Evolutionary conservation across 2,329 filamentous ascomycete genomes (phyloP), one percentile per base, ranked within the genome.

Genomic region (Fusarium temperatum): DNA sequence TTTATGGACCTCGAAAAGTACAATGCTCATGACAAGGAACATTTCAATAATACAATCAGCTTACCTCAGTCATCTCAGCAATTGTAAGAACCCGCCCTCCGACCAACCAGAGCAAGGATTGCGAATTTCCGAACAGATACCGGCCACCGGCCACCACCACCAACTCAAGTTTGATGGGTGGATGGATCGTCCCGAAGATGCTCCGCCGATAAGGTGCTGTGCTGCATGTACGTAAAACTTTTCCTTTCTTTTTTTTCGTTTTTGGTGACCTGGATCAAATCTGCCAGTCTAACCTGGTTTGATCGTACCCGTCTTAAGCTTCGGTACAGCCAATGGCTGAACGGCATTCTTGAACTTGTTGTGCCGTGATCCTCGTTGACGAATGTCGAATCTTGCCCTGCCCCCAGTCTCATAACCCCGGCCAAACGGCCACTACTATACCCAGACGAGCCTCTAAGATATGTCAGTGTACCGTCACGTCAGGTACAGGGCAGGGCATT

Each of bases 141-240:
- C 63, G 72, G 72, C 44, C 55, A 72, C 53, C 47, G 30, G 35
- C 41, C 55, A 58, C 32, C 41, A 36, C 28, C 56, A 53, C 32
- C 32, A 26, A 28, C 30, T 53, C 50, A 24, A 12, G 28, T 58
- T 55, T 55, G 24, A 28, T 64, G 30, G 47, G 39, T 56, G 48
- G n/a, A 72, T 72, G 63, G 53, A 72, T 72, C 69, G 68, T 68
- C 69, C 75, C 75, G 75, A 77, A 53, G 75, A 77, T 77, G 68
- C 75, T 77, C 75, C 75, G 75, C 75, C 72, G 69, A 77, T 71
- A 72, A 76, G 72, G 68, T 75, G 48, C 53, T 39, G 42, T 35
- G 24, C 58, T 35, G 30, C 58, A 63, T 63, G 62, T 66, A 68
- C 68, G 70, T 67, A 73, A 69, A 61, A 75, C 75, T 73, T 74